phyloP scores from a whole-genome alignment of 257 asterid species.

The Vinca minor region DNA sequence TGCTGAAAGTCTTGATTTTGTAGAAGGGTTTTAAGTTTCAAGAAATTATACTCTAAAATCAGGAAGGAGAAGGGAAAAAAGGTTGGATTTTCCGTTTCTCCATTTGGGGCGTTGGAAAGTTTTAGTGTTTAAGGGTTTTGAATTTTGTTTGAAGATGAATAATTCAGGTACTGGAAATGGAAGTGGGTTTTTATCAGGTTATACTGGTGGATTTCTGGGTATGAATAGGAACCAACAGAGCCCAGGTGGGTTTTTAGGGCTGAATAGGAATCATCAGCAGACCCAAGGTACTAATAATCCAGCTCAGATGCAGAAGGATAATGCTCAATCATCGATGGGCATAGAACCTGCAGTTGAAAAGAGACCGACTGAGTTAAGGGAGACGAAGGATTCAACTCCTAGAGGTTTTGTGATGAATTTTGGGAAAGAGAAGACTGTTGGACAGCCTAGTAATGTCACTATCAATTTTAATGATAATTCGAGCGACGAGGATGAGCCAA shows the following conservation, averaged over 20 bases:
- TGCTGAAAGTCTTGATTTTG: not conserved
- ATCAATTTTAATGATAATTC: constrained; percentile 15
- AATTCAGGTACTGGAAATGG: constrained; percentile 18
- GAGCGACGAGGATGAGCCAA: constrained; percentile 30
- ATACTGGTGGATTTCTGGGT: constrained; percentile 26
- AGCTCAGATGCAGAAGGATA: constrained; percentile 9
- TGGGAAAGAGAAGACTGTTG: constrained; percentile 15
- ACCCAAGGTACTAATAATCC: constrained; percentile 14
- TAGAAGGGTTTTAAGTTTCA: not conserved
- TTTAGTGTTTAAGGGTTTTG: not conserved
- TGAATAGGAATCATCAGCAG: constrained; percentile 19
- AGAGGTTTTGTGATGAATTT: constrained; percentile 18
- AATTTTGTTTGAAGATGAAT: constrained; percentile 20
- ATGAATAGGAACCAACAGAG: constrained; percentile 28
- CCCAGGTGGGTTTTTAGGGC: constrained; percentile 17
- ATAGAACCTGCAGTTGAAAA: constrained; percentile 13
- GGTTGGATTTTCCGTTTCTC: not conserved
- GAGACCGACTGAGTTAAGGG: constrained; percentile 14
- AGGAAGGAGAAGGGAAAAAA: constrained; percentile 1
- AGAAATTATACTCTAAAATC: not conserved
- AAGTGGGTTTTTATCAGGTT: constrained; percentile 26
- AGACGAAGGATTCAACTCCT: constrained; percentile 10
- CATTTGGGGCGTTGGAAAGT: no score
- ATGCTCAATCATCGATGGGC: constrained; percentile 10
- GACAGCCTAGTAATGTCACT: constrained; percentile 6